A percentile compares a stretch with the other conserved stretches of the same genome.
These are phyloP conservation scores for Epichloe brachyelytri DNA, from an alignment of 2,329 filamentous ascomycete species.

Conservation along the genomic window DNA sequence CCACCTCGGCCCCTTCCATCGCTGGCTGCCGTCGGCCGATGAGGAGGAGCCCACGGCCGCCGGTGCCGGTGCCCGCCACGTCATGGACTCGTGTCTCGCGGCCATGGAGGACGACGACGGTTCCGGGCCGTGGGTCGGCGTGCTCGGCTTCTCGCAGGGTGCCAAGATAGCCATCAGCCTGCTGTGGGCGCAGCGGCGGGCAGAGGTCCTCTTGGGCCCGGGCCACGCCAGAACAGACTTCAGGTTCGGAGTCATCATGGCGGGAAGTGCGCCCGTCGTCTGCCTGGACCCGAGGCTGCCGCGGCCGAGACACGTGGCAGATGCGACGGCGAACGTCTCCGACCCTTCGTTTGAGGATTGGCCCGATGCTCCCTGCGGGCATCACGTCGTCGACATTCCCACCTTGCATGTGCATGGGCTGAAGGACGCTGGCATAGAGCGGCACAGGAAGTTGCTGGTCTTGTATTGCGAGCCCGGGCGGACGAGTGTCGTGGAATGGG, in stretches of 20 bases:
- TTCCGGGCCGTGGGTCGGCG: slow-evolving; percentile 43
- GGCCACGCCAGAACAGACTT: slow-evolving; percentile 10
- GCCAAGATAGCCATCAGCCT: slow-evolving; percentile 48
- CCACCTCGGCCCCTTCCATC: slow-evolving; percentile 50
- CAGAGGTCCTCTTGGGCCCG: neutral
- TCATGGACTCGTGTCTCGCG: slow-evolving; percentile 24
- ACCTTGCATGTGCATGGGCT: slow-evolving; percentile 32
- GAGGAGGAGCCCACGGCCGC: slow-evolving; percentile 30
- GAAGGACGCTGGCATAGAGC: slow-evolving; percentile 47
- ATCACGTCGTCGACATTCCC: slow-evolving; percentile 18
- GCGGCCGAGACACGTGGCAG: slow-evolving; percentile 34
- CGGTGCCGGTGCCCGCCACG: slow-evolving; percentile 25
- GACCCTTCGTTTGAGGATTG: slow-evolving; percentile 15
- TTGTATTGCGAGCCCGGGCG: slow-evolving; percentile 46
- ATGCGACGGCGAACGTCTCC: slow-evolving; percentile 13
- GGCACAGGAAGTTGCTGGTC: slow-evolving; percentile 34
- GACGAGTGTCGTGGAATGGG: slow-evolving; percentile 54
- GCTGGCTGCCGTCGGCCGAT: slow-evolving; percentile 45
- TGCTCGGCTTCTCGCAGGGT: slow-evolving; percentile 56
- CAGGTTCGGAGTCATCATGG: slow-evolving; percentile 24
- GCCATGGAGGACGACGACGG: slow-evolving; percentile 43
- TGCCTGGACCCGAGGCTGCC: slow-evolving; percentile 27
- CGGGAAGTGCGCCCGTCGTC: slow-evolving; percentile 20
- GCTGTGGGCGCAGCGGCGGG: slow-evolving; percentile 44
- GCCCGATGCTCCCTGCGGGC: slow-evolving; percentile 35